Base-by-base conservation (phyloP, 805 yeast species). In the Lipomyces kockii region DNA sequence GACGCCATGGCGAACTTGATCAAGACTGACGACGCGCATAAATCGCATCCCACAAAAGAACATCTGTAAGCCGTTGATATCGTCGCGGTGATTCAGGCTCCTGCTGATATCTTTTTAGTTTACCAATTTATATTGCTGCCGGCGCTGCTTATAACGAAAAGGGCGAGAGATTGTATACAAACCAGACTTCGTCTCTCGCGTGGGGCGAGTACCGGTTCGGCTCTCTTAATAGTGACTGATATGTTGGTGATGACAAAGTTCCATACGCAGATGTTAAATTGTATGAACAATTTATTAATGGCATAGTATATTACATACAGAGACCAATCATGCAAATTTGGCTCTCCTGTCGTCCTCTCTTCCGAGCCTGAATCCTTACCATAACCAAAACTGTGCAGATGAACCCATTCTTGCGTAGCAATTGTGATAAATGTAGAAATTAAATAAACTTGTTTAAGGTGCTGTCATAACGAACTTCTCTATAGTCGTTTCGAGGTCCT, bases 11-110 rank as follows among this genome's bases (percentile, higher is more conserved):
- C 82, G 35, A 72, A 76, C 3, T 71, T 87, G 59, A 73, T 80
- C 58, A 72, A 76, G 17, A 71, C 76, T 4, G 67, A 74, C 1
- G 72, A 75, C 3, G 75, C 86, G 51, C 32, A 66, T 11, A 73
- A 76, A 43, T 89, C 94, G 0, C 96, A 90, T 77, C 96, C 96
- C 9, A 87, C 93, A 0, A 78, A 87, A 60, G 96, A 90, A 71
- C 96, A 90, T 77, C 85, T 90, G 70, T 65, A 55, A 63, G 66
- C 39, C 14, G 3, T 32, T 37, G 12, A 27, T 22, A 12, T 54
- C 32, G 11, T 1, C 27, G 34, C n/a, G 6, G 17, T 20, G 12
- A 9, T 25, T 27, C 32, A 35, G 17, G 27, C 17, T 27, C 25
- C 20, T 14, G 32, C 8, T 37, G 39, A 39, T 54, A 25, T 37